These are phyloP conservation scores for Phytophthora boehmeriae DNA, from an alignment of 352 stramenopile genomes.

Conservation along the genomic window DNA sequence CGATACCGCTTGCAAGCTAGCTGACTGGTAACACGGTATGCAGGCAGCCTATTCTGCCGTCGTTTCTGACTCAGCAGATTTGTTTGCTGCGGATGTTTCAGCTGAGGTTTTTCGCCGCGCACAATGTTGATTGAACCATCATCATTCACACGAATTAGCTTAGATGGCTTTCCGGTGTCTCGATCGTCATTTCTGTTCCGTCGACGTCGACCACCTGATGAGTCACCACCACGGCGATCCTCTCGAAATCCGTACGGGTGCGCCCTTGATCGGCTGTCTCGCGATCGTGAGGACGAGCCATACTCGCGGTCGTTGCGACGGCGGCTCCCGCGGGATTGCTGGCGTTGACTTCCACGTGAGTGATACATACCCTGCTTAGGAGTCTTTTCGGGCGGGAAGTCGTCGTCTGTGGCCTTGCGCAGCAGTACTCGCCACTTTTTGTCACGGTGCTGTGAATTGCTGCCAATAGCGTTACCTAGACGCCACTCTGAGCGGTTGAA, in stretches of 20 bases:
- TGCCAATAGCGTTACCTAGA: slow-evolving; percentile 56
- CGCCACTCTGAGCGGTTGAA: slow-evolving; percentile 79
- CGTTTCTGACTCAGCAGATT: slow-evolving; percentile 16
- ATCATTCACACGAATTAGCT: slow-evolving; percentile 60
- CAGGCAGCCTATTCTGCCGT: slow-evolving; percentile 24
- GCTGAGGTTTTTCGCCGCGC: slow-evolving; percentile 24
- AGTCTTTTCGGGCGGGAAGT: slow-evolving; percentile 82
- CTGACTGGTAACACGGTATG: slow-evolving; percentile 7
- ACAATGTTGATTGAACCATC: slow-evolving; percentile 73
- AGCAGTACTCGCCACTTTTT: slow-evolving; percentile 80
- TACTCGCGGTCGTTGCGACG: slow-evolving; percentile 34
- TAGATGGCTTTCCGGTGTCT: slow-evolving; percentile 54
- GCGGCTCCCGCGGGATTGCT: slow-evolving; percentile 20
- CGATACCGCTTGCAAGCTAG: slow-evolving; percentile 14
- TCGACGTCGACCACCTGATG: slow-evolving; percentile 22
- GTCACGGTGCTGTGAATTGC: slow-evolving; percentile 47
- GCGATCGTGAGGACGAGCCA: slow-evolving; percentile 39
- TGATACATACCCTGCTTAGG: slow-evolving; percentile 72
- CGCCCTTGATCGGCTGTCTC: slow-evolving; percentile 23
- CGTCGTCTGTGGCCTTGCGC: slow-evolving; percentile 70
- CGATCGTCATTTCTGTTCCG: slow-evolving; percentile 30
- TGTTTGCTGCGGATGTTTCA: slow-evolving; percentile 8
- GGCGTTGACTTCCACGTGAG: slow-evolving; percentile 43
- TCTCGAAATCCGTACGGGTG: slow-evolving; percentile 54
- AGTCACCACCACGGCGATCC: slow-evolving; percentile 34